phyloP scores from a whole-genome alignment of 1,284 basidiomycete genomes.

The Sphagnurus paluster region DNA sequence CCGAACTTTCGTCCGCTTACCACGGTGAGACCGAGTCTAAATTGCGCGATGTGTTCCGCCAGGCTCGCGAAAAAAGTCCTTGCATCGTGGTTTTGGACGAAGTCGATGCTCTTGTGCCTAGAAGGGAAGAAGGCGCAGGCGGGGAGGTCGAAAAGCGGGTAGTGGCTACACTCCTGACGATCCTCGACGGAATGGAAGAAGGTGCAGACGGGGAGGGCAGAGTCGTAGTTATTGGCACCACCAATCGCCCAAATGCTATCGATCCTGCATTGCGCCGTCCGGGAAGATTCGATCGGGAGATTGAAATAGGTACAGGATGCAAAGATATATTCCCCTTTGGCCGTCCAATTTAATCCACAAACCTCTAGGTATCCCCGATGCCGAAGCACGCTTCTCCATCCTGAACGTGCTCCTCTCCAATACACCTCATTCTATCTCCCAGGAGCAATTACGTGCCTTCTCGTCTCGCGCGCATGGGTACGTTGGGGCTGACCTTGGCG shows the following conservation, averaged over 20 bases:
- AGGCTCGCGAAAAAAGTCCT: conserved; percentile 81
- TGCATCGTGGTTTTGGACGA: conserved; percentile 96
- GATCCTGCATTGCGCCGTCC: conserved; percentile 94
- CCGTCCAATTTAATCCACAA: not conserved
- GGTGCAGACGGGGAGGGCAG: conserved; percentile 44
- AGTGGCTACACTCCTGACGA: conserved; percentile 92
- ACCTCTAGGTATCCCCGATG: conserved; percentile 81
- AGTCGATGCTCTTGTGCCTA: conserved; percentile 92
- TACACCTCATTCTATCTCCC: conserved; percentile 75
- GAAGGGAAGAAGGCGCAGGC: conserved; percentile 83
- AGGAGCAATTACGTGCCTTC: conserved; percentile 62
- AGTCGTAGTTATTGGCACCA: conserved; percentile 96
- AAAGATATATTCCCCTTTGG: not conserved
- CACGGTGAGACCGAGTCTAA: conserved; percentile 96
- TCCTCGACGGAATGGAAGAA: conserved; percentile 91
- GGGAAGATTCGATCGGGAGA: conserved; percentile 94
- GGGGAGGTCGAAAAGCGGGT: conserved; percentile 96
- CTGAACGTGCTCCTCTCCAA: conserved; percentile 79
- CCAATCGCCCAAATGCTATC: conserved; percentile 96
- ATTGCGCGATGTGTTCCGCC: conserved; percentile 85
- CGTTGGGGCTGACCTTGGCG: conserved; percentile 94
- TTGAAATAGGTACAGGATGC: conserved; percentile 87
- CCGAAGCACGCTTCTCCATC: conserved; percentile 80
- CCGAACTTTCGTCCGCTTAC: conserved; percentile 92
- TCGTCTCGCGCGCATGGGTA: conserved; percentile 91